These are phyloP conservation scores for Polyporus tsugae DNA, from an alignment of 1,284 basidiomycete species.

Conservation along the genomic window DNA sequence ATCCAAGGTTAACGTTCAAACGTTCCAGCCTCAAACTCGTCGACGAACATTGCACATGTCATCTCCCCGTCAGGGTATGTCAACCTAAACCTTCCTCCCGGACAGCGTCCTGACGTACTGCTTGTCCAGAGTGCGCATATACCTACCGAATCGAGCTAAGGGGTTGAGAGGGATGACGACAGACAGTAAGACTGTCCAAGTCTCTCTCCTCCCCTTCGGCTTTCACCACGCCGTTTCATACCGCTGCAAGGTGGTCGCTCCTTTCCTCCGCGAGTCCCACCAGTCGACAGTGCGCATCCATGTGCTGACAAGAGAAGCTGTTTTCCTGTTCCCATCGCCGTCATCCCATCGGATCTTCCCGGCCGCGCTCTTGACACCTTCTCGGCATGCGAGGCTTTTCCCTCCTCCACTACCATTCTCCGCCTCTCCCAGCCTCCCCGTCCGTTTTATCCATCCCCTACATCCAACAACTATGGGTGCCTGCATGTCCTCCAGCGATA, in stretches of 20 bases:
- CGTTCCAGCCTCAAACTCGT: too few species aligned
- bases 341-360: conserved; percentile 27
- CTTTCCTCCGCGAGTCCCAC: conserved; percentile 8
- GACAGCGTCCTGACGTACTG: not conserved
- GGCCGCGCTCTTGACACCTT: conserved; percentile 23
- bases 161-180: too few species aligned
- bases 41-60: too few species aligned
- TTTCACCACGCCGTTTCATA: conserved; percentile 10
- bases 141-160: not conserved
- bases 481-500: conserved; percentile 69
- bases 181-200: not conserved
- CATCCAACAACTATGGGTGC: conserved; percentile 65
- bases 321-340: conserved; percentile 26
- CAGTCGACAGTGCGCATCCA: not conserved
- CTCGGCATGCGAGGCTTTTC: conserved; percentile 10
- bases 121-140: not conserved
- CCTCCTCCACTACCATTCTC: conserved; percentile 3
- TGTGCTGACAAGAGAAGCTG: conserved; percentile 17
- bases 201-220: conserved; percentile 6
- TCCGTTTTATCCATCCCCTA: not conserved
- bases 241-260: conserved; percentile 24
- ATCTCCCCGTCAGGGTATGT: too few species aligned
- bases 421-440: conserved; percentile 6
- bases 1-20: too few species aligned
- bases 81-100: not conserved